A percentile compares a stretch with the other conserved stretches of the same genome.
phyloP scores from a whole-genome alignment of 148 eudicot species.

The Rhododendron williamsianum region DNA sequence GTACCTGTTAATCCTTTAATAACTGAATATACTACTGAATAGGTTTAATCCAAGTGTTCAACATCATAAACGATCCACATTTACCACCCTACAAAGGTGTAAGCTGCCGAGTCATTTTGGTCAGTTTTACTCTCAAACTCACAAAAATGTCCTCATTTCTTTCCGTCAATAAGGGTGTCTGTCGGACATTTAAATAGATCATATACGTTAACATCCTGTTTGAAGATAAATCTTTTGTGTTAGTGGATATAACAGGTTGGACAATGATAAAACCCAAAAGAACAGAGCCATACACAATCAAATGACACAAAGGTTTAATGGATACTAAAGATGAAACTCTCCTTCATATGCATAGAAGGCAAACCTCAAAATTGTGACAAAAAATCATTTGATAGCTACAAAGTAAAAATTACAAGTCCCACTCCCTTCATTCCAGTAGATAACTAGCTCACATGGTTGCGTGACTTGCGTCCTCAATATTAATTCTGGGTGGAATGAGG shows the following conservation, averaged over 20 bases:
- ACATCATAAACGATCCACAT: neutral
- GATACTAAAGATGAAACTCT: neutral
- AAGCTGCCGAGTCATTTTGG: neutral
- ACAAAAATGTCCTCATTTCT: conserved; percentile 1
- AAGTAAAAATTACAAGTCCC: neutral
- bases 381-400: neutral
- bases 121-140: neutral
- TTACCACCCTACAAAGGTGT: neutral
- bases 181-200: neutral
- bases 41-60: neutral
- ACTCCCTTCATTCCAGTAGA: conserved; percentile 5
- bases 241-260: neutral
- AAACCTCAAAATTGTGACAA: neutral
- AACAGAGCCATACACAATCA: neutral
- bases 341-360: neutral
- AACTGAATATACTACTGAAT: neutral
- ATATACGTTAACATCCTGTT: neutral
- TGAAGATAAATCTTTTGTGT: neutral
- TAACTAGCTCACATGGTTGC: neutral
- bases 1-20: neutral
- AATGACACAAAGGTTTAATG: neutral
- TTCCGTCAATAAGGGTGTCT: neutral
- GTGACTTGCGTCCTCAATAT: neutral
- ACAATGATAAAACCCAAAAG: neutral
- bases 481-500: neutral